Conservation (phyloP, 2,329 filamentous ascomycete species). For the Talaromyces sp. region DNA sequence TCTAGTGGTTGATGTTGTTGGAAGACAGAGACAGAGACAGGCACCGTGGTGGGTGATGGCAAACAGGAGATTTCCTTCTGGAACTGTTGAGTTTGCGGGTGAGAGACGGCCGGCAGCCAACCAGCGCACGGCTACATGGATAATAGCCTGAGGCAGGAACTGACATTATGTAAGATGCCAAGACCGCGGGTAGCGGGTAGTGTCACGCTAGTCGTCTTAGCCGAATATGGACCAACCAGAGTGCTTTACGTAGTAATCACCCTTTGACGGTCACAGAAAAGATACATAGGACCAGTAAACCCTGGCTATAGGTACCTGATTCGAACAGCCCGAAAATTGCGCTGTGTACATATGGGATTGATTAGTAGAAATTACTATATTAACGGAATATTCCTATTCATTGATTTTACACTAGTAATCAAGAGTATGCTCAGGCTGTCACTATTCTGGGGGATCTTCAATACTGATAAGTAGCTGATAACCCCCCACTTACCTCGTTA, state of each 20-base stretch:
- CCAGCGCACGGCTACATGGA: too few relatives aligned
- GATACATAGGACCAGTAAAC: too few relatives aligned
- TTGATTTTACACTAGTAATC: too few relatives aligned
- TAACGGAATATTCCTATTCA: too few relatives aligned
- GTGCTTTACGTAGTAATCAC: neutral
- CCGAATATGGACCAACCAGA: neutral
- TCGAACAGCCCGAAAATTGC: too few relatives aligned
- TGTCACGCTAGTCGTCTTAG: neutral
- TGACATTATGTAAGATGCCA: neutral
- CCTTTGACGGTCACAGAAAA: neutral
- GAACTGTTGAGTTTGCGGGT: slow-evolving; percentile 6
- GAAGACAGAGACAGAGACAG: neutral
- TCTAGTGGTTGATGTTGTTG: neutral
- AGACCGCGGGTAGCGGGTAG: neutral
- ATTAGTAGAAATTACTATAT: too few relatives aligned
- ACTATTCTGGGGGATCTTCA: too few relatives aligned
- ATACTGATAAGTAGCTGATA: too few relatives aligned
- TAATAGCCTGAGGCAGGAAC: neutral
- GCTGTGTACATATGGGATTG: too few relatives aligned
- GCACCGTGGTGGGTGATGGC: neutral
- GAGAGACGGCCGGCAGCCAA: neutral
- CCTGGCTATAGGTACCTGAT: too few relatives aligned
- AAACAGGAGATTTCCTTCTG: neutral
- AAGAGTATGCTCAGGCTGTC: too few relatives aligned
- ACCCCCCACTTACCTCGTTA: too few relatives aligned